These are phyloP conservation scores for Neodidymelliopsis sp. DNA, from an alignment of 2,329 filamentous ascomycete species.

Conservation along the genomic window DNA sequence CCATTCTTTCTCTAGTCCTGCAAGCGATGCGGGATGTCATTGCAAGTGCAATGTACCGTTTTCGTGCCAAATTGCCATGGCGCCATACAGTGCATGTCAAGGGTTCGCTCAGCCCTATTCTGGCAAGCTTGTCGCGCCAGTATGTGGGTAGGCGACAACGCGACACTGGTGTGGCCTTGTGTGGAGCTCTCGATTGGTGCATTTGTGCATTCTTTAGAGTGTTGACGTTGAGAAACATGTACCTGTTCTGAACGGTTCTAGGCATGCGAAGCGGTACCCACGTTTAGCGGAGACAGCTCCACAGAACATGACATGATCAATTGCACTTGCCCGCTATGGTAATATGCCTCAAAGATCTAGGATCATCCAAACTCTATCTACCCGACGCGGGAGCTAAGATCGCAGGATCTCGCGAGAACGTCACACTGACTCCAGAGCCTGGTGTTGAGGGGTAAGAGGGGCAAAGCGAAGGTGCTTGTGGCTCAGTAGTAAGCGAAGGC, in stretches of 20 bases:
- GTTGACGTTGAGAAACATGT: conserved; percentile 35
- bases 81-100: conserved; percentile 21
- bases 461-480: conserved; percentile 6
- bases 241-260: conserved; percentile 39
- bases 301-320: conserved; percentile 24
- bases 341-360: conserved; percentile 27
- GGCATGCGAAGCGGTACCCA: conserved; percentile 13
- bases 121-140: conserved; percentile 19
- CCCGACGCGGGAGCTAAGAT: conserved; percentile 45
- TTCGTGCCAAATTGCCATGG: conserved; percentile 25
- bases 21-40: conserved; percentile 27
- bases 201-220: conserved; percentile 21
- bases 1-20: conserved; percentile 6
- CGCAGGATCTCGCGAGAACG: conserved; percentile 37
- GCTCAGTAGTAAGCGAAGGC: conserved; percentile 5
- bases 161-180: conserved; percentile 10
- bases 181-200: conserved; percentile 30
- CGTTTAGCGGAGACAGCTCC: conserved; percentile 16
- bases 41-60: conserved; percentile 24
- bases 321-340: conserved; percentile 19
- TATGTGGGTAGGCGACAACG: conserved; percentile 25
- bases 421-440: conserved; percentile 22
- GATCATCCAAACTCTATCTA: conserved; percentile 43
- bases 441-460: conserved; percentile 7
- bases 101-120: conserved; percentile 15